Evolutionary conservation across 1,284 basidiomycete genomes (phyloP).

Genomic region (Leccinum pachyderme): DNA sequence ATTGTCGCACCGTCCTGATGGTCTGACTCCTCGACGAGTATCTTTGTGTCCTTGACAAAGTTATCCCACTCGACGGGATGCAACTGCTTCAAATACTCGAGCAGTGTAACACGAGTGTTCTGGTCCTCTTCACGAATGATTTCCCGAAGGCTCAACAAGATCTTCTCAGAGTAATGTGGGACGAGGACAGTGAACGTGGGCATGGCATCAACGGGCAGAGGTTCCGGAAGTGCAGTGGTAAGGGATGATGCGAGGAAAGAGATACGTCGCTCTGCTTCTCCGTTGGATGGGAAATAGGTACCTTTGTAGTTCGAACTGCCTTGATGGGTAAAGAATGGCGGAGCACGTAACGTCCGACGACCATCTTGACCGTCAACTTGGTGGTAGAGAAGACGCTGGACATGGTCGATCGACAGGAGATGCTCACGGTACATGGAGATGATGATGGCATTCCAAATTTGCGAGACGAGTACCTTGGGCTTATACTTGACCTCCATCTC

Average conservation of each 20-base stretch:
- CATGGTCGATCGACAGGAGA: slow-evolving; percentile 91
- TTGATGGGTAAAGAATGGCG: slow-evolving; percentile 94
- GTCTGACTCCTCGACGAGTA: slow-evolving; percentile 91
- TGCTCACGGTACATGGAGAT: slow-evolving; percentile 99
- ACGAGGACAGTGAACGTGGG: slow-evolving; percentile 96
- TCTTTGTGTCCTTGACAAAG: slow-evolving; percentile 99
- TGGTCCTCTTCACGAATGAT: slow-evolving; percentile 97
- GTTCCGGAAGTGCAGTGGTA: slow-evolving; percentile 90
- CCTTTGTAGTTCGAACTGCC: slow-evolving; percentile 67
- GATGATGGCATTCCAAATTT: slow-evolving; percentile 97
- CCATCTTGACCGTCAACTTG: slow-evolving; percentile 87
- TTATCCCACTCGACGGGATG: slow-evolving; percentile 99
- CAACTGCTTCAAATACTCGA: slow-evolving; percentile 97
- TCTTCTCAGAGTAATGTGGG: slow-evolving; percentile 97
- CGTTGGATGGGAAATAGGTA: slow-evolving; percentile 91
- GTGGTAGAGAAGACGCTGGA: slow-evolving; percentile 91
- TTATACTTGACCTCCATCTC: slow-evolving; percentile 99
- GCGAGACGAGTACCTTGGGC: slow-evolving; percentile 95
- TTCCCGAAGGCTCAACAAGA: slow-evolving; percentile 88
- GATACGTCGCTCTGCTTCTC: slow-evolving; percentile 93
- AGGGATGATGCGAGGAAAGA: slow-evolving; percentile 97
- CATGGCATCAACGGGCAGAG: slow-evolving; percentile 94
- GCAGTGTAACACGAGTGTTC: slow-evolving; percentile 89
- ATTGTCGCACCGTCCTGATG: slow-evolving; percentile 54
- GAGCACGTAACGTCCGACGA: slow-evolving; percentile 86